Percentiles rank a stretch among this genome's conserved stretches.
Conservation (phyloP, 2,329 filamentous ascomycete species). For the Epichloe aotearoae region DNA sequence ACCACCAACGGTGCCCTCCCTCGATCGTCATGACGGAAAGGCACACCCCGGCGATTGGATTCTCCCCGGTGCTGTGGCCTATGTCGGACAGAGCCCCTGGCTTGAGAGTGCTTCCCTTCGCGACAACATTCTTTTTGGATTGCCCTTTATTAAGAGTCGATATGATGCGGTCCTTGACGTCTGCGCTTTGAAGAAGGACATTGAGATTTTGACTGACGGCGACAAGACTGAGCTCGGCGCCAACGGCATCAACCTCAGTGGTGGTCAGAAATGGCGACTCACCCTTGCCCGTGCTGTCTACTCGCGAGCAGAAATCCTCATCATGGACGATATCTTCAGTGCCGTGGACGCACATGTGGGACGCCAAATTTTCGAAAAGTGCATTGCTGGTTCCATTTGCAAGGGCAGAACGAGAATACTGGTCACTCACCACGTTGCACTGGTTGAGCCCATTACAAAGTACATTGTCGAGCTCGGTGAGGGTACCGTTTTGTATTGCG, state of each 20-base stretch:
- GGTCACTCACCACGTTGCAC: conserved; percentile 66
- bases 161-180: conserved; percentile 59
- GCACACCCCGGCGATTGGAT: conserved; percentile 56
- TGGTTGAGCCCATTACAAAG: conserved; percentile 57
- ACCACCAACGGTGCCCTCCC: conserved; percentile 33
- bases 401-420: conserved; percentile 59
- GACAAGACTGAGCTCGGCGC: conserved; percentile 72
- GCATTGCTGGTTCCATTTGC: conserved; percentile 57
- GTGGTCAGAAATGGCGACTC: conserved; percentile 73
- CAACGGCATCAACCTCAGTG: conserved; percentile 73
- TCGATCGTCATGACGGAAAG: conserved; percentile 46
- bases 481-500: conserved; percentile 50
- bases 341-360: conserved; percentile 73
- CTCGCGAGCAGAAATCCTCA: conserved; percentile 60
- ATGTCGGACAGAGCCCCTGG: conserved; percentile 71
- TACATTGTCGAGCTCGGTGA: conserved; percentile 63
- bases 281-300: conserved; percentile 71
- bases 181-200: conserved; percentile 62
- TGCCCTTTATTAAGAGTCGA: conserved; percentile 54
- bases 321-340: conserved; percentile 77
- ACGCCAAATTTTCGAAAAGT: conserved; percentile 65
- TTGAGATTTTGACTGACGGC: conserved; percentile 63
- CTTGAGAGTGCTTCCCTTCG: conserved; percentile 70
- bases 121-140: conserved; percentile 67
- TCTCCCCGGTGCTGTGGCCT: conserved; percentile 55